Evolutionary conservation across 2,329 filamentous ascomycete genomes (phyloP).

Genomic region (Pestalotiopsis fici): DNA sequence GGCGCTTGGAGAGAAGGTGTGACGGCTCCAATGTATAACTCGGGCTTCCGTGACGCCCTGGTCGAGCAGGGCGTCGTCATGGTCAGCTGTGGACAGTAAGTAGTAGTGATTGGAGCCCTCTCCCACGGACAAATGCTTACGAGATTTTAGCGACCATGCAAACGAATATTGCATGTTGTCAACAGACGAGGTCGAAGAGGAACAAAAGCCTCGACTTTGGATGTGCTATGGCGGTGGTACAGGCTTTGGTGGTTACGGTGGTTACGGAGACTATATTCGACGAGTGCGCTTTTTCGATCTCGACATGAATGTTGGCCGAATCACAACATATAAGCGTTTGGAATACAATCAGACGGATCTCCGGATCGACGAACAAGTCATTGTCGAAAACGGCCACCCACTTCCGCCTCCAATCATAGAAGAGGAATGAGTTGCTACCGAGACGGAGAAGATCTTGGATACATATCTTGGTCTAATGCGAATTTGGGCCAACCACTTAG

Average conservation of each 20-base stretch:
- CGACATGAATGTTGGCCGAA: constrained; percentile 85
- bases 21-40: constrained; percentile 87
- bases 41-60: constrained; percentile 88
- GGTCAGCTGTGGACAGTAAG: constrained; percentile 88
- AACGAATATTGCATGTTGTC: constrained; percentile 93
- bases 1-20: constrained; percentile 81
- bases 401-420: constrained; percentile 17
- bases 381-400: constrained; percentile 62
- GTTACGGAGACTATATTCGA: constrained; percentile 83
- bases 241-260: constrained; percentile 93
- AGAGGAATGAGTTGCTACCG: background rate
- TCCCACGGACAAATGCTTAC: constrained; percentile 10
- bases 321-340: constrained; percentile 89
- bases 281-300: constrained; percentile 89
- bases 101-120: constrained; percentile 37
- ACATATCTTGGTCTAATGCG: background rate
- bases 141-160: constrained; percentile 71
- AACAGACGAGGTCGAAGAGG: constrained; percentile 38
- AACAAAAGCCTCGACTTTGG: constrained; percentile 74
- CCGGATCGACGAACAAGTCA: constrained; percentile 64
- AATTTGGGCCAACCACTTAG: background rate
- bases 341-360: constrained; percentile 63
- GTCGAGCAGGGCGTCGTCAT: constrained; percentile 83
- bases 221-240: constrained; percentile 96
- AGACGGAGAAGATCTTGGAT: background rate